These are phyloP conservation scores for Entomortierella lignicola DNA, from an alignment of 192 early-diverging fungal genomes.

Conservation along the genomic window DNA sequence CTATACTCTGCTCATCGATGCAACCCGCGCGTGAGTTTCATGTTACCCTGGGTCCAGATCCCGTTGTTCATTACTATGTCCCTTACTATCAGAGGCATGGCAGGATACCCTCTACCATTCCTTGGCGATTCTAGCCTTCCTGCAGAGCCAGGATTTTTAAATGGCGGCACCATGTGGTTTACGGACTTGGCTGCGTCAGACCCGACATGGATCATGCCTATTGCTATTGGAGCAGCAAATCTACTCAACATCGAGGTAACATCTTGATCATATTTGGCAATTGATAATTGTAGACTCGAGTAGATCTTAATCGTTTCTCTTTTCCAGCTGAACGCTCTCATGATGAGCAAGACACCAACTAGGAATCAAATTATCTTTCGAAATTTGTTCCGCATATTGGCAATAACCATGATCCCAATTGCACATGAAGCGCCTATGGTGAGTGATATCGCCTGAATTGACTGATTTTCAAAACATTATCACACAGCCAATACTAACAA, in stretches of 20 bases:
- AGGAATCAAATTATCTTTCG: conserved; percentile 55
- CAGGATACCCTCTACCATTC: conserved; percentile 67
- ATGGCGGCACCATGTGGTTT: conserved; percentile 74
- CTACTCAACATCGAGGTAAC: conserved; percentile 78
- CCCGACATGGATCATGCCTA: conserved; percentile 75
- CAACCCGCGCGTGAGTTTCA: conserved; percentile 66
- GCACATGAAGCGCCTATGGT: conserved; percentile 76
- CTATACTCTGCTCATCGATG: conserved; percentile 72
- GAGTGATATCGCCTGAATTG: background rate
- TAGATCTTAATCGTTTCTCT: background rate
- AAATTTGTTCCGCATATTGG: conserved; percentile 65
- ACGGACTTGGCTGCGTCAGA: conserved; percentile 70
- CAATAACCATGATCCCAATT: conserved; percentile 72
- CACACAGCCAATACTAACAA: background rate
- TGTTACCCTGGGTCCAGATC: conserved; percentile 81
- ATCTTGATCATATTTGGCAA: background rate
- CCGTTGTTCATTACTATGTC: conserved; percentile 79
- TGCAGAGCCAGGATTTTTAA: conserved; percentile 57
- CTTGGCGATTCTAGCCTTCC: conserved; percentile 54
- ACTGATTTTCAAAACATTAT: background rate
- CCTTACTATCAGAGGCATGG: conserved; percentile 73
- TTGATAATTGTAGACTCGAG: background rate
- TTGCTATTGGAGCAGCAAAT: conserved; percentile 71
- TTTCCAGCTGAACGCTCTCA: conserved; percentile 57
- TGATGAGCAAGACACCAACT: conserved; percentile 52